These are phyloP conservation scores for Nowakowskiella sp. DNA, from an alignment of 192 early-diverging fungal genomes.

Conservation along the genomic window DNA sequence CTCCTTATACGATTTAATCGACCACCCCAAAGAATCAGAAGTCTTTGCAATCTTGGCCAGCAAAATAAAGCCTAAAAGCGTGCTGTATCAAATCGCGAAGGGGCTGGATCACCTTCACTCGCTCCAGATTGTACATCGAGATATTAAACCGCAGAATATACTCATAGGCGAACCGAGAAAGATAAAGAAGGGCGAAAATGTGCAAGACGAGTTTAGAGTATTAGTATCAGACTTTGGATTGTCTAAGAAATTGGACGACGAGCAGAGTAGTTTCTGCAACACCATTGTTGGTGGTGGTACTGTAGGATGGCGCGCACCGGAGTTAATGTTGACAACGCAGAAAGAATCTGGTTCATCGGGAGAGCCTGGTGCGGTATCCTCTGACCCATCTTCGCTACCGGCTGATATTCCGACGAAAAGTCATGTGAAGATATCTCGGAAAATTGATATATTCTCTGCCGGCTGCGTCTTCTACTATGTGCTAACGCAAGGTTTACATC, in stretches of 20 bases:
- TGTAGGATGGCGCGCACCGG: constrained; percentile 94
- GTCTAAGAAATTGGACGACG: constrained; percentile 86
- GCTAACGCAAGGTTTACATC: constrained; percentile 81
- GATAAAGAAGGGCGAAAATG: constrained; percentile 22
- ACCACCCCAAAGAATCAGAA: constrained; percentile 32
- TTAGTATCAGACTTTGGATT: constrained; percentile 97
- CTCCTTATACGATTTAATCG: constrained; percentile 80
- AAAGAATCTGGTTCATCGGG: neutral
- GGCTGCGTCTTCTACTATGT: constrained; percentile 96
- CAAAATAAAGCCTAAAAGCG: constrained; percentile 52
- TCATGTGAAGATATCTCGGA: constrained; percentile 57
- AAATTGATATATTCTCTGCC: constrained; percentile 92
- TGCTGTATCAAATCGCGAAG: constrained; percentile 74
- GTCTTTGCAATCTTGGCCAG: constrained; percentile 33
- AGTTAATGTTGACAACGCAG: constrained; percentile 50
- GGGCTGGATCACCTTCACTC: constrained; percentile 85
- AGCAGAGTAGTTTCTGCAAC: constrained; percentile 90
- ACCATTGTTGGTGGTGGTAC: constrained; percentile 76
- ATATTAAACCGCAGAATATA: constrained; percentile 96
- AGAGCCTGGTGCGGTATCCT: too few relatives aligned
- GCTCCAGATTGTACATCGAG: constrained; percentile 94
- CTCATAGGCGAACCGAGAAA: constrained; percentile 51
- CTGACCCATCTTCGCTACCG: neutral
- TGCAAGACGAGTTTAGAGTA: constrained; percentile 37
- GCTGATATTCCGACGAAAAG: constrained; percentile 24